Evolutionary conservation across 2,329 filamentous ascomycete genomes (phyloP), one percentile per base, ranked within the genome.

Genomic region (Blastomyces emzantsi): DNA sequence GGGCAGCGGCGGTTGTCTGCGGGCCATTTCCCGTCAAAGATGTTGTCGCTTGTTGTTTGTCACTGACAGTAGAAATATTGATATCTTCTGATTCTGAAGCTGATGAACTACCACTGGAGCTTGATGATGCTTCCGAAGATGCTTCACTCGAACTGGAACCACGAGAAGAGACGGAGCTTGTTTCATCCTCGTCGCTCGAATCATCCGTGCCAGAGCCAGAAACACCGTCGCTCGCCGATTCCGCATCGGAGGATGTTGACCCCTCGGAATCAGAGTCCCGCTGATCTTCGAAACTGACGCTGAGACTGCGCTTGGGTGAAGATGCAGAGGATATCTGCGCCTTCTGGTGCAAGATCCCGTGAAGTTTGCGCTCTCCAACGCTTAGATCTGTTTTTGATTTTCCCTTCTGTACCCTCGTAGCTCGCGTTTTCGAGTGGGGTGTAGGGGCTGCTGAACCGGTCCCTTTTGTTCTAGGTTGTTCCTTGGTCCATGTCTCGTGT

Each of bases 221-320:
- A 2, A 61, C 65, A 28, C 62, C 65, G 30, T 68, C 66, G 60
- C 61, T 66, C 47, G 66, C 66, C 25, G 62, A 62, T 39, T 62
- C 59, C 39, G 66, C 61, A 25, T 68, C 58, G 1, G 62, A 22
- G n/a, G 36, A 28, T 60, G 69, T 66, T 22, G 58, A 52, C 7
- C 62, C 33, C 11, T 54, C 60, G 25, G 43, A 60, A 60, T 49
- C 1, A 66, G 62, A n/a, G 62, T 57, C 11, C 64, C n/a, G 43
- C 60, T 63, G 65, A 52, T 70, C 66, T 39, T 72, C 66, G 55
- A 76, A 77, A 49, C 71, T 71, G 33, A 77, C 75, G 15, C 69
- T 71, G 60, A 75, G 75, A 2, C 71, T 71, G 41, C 68, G 66
- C 43, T 72, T 69, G 30, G 69, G 70, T 1, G 70, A 71, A 19